phyloP scores from a whole-genome alignment of 225 moss, liverwort and hornwort genomes.

The Asterella californica region DNA sequence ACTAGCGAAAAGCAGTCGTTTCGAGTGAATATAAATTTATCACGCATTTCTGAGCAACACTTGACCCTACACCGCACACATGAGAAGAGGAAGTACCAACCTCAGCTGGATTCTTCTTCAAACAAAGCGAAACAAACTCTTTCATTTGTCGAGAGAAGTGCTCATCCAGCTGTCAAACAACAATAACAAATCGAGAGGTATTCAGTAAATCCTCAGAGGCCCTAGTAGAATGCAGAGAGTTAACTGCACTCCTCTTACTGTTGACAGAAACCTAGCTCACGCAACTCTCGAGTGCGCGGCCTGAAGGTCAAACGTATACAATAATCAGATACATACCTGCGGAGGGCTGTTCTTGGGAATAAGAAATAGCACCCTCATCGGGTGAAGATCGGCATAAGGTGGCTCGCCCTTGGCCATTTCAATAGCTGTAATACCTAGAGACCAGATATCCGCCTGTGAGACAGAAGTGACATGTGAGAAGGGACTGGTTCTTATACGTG shows the following conservation, averaged over 20 bases:
- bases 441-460: constrained; percentile 95
- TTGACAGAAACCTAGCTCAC: background rate
- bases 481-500: background rate
- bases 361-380: constrained; percentile 94
- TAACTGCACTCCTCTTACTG: background rate
- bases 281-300: too few relatives aligned
- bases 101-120: constrained; percentile 92
- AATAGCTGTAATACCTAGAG: constrained; percentile 93
- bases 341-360: constrained; percentile 91
- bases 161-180: constrained; percentile 77
- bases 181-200: background rate
- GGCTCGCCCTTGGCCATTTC: constrained; percentile 99
- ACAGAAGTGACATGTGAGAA: background rate
- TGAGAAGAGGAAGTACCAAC: constrained; percentile 29
- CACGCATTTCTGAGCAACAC: background rate
- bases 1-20: background rate
- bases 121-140: constrained; percentile 91
- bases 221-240: background rate
- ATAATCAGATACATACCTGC: constrained; percentile 43
- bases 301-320: background rate
- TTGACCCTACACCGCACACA: background rate
- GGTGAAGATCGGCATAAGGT: constrained; percentile 90
- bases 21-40: background rate
- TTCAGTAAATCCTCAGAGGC: background rate
- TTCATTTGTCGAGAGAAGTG: constrained; percentile 94